Conservation (phyloP, 176 grass and related monocot species). For the Elaeis guineensis region DNA sequence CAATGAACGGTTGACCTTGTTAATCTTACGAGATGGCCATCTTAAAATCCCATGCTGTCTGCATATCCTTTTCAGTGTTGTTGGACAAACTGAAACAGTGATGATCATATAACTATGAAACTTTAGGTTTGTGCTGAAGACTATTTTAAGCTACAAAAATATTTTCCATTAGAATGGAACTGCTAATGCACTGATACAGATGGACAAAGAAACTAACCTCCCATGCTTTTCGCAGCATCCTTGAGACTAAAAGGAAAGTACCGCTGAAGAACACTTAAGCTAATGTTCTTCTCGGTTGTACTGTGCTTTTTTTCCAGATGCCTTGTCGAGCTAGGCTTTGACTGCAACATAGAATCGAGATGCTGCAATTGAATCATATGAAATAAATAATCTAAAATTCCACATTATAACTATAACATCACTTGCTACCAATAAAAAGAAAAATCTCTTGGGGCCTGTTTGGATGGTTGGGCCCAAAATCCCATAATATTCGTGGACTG, state of each 20-base stretch:
- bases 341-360: slow-evolving; percentile 30
- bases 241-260: slow-evolving; percentile 90
- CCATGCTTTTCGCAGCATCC: slow-evolving; percentile 82
- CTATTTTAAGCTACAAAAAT: too few relatives aligned
- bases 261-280: slow-evolving; percentile 77
- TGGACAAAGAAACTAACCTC: slow-evolving; percentile 36
- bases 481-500: too few relatives aligned
- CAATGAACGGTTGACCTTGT: slow-evolving; percentile 91
- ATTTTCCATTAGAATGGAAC: too few relatives aligned
- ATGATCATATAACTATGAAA: slow-evolving; percentile 8
- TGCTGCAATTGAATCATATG: not conserved
- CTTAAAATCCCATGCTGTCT: slow-evolving; percentile 81
- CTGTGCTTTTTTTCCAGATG: slow-evolving; percentile 54
- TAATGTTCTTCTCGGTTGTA: slow-evolving; percentile 78
- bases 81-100: slow-evolving; percentile 75
- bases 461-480: too few relatives aligned
- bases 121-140: too few relatives aligned
- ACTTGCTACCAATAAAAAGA: not conserved
- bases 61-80: slow-evolving; percentile 93
- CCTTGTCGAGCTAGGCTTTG: slow-evolving; percentile 30
- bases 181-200: not conserved
- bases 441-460: too few relatives aligned
- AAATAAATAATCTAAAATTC: not conserved
- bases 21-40: slow-evolving; percentile 99
- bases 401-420: slow-evolving; percentile 1